A percentile compares a stretch with the other conserved stretches of the same genome.
Evolutionary conservation across 345 rosid species (phyloP).

Genomic region (Trapa bicornis): DNA sequence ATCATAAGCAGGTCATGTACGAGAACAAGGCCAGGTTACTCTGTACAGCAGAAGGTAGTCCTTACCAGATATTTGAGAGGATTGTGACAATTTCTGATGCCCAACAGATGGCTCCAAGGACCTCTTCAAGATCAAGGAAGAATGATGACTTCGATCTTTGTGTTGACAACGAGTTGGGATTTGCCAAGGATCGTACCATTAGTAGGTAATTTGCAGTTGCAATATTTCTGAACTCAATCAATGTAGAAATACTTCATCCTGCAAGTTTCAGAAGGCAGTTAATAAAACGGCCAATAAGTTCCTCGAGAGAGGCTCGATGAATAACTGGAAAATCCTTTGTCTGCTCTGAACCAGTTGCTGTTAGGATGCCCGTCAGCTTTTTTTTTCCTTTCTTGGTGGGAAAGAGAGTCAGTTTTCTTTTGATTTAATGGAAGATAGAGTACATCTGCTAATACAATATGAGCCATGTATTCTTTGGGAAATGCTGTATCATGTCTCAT

Average conservation of each 20-base stretch:
- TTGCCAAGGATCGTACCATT: constrained; percentile 93
- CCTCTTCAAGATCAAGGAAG: constrained; percentile 70
- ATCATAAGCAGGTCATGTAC: constrained; percentile 64
- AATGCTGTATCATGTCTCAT: background rate
- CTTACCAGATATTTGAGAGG: constrained; percentile 53
- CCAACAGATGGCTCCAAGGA: constrained; percentile 59
- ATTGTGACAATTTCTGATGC: constrained; percentile 75
- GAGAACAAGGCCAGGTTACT: constrained; percentile 71
- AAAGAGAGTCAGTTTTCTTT: no score
- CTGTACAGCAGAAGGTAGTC: constrained; percentile 84
- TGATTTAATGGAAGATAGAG: no score
- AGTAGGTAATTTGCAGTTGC: constrained; percentile 44
- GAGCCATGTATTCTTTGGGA: background rate
- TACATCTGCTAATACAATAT: no score
- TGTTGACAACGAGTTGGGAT: constrained; percentile 89
- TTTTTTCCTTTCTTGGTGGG: no score
- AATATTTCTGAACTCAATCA: background rate
- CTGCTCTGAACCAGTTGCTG: no score
- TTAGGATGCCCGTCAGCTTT: no score
- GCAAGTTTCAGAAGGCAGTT: background rate
- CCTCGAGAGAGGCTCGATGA: no score
- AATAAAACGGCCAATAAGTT: background rate
- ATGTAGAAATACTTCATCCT: no score
- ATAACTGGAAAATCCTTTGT: no score
- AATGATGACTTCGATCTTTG: constrained; percentile 72